These are phyloP conservation scores for Picea glauca DNA, from an alignment of 75 land plant genomes.

Conservation along the genomic window DNA sequence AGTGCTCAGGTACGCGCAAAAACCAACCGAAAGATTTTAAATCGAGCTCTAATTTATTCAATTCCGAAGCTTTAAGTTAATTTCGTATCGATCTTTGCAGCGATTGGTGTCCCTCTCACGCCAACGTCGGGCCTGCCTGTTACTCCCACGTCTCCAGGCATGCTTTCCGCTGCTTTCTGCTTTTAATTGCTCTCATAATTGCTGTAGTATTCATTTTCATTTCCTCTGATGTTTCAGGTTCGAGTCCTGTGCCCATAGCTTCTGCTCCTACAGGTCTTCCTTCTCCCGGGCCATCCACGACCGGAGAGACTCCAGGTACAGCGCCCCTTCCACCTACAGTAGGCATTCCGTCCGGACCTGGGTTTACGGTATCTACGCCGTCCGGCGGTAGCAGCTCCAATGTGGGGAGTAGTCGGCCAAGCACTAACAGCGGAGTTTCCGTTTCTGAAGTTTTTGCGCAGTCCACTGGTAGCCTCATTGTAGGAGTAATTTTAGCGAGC, in stretches of 20 bases:
- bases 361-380: background rate
- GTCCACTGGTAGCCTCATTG: too few relatives aligned
- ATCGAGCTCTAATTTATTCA: too few relatives aligned
- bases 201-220: background rate
- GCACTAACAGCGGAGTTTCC: too few relatives aligned
- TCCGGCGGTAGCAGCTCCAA: too few relatives aligned
- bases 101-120: background rate
- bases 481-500: too few relatives aligned
- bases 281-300: background rate
- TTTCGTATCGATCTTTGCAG: too few relatives aligned
- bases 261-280: background rate
- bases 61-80: too few relatives aligned
- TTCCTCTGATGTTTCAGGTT: background rate
- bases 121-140: background rate
- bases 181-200: background rate
- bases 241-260: background rate
- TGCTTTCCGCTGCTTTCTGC: background rate
- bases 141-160: background rate
- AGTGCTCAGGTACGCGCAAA: background rate
- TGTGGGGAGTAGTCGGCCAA: too few relatives aligned
- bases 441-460: too few relatives aligned
- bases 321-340: background rate
- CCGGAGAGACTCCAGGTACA: background rate
- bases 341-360: background rate
- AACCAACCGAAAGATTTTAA: background rate